Base-by-base conservation (phyloP, 805 yeast genomes). In the Candida endomychidarum region DNA sequence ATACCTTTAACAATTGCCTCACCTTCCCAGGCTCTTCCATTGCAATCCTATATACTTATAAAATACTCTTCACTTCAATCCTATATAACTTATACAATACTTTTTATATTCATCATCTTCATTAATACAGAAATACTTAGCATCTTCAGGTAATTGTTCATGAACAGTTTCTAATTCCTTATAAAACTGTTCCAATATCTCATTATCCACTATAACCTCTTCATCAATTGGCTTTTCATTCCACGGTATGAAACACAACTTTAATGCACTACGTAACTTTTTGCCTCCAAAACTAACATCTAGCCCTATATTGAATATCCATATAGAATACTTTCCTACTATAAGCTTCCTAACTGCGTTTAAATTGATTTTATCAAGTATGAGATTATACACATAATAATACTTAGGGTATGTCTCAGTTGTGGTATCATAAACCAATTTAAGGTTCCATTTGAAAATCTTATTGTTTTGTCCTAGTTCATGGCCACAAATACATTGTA, bases 391-490 rank as follows among this genome's bases (percentile, higher is more conserved):
- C 0, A 69, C 56, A 41, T 57, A 68, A 18, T 61, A 48, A 37
- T 60, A 63, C 0, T 74, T 67, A 1, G 57, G 49, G 38, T 61
- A 77, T 0, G 10, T 12, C n/a, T 64, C 71, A 6, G 21, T 15
- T 0, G 8, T 20, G 7, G 40, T 43, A 8, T 24, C 47, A 28
- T 57, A 51, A 1, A 46, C 37, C 11, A 80, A 49, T 7, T 43
- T 41, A 2, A 81, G 30, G 18, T 67, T 66, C 90, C 90, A 84
- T 52, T 83, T 83, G 61, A 67, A 67, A 1, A 83, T 21, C 28
- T 54, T 57, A 14, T 47, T 32, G 8, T 38, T 30, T 11, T 58
- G 64, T 0, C 86, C 86, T 2, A 80, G 18, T 1, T 29, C 6
- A 1, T 25, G 2, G 0, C 53, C 48, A 52, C 86, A 80, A 1